These are phyloP conservation scores for Pseudogymnoascus destructans DNA, from an alignment of 2,329 filamentous ascomycete species.

Conservation along the genomic window DNA sequence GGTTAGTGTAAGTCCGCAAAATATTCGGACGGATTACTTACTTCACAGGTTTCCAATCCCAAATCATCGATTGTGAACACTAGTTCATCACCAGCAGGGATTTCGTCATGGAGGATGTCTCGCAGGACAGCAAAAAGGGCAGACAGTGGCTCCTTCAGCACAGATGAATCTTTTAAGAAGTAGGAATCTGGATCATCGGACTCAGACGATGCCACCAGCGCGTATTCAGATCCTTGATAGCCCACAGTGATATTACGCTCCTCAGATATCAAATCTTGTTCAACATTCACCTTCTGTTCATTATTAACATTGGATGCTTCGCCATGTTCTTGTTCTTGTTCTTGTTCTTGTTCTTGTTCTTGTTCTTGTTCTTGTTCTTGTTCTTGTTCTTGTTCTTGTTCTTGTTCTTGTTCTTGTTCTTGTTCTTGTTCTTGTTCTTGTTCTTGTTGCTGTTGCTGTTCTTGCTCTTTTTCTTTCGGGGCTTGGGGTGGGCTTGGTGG, in stretches of 20 bases:
- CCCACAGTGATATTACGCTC: constrained; percentile 35
- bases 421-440: neutral
- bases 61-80: constrained; percentile 41
- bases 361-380: neutral
- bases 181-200: constrained; percentile 40
- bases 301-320: neutral
- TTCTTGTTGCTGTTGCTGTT: no score
- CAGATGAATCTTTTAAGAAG: constrained; percentile 41
- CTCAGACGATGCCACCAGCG: constrained; percentile 42
- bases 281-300: neutral
- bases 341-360: neutral
- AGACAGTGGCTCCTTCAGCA: constrained; percentile 39
- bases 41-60: constrained; percentile 44
- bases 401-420: neutral
- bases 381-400: neutral
- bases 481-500: neutral
- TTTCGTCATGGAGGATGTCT: constrained; percentile 38
- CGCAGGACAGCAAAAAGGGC: constrained; percentile 45
- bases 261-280: constrained; percentile 5
- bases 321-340: neutral
- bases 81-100: constrained; percentile 44
- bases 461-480: no score
- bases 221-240: constrained; percentile 43
- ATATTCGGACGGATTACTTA: constrained; percentile 26
- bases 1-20: constrained; percentile 18